Percentiles rank a stretch among this genome's conserved stretches.
phyloP scores from a whole-genome alignment of 495 filamentous ascomycete species.

The Chaetomidium leptoderma region DNA sequence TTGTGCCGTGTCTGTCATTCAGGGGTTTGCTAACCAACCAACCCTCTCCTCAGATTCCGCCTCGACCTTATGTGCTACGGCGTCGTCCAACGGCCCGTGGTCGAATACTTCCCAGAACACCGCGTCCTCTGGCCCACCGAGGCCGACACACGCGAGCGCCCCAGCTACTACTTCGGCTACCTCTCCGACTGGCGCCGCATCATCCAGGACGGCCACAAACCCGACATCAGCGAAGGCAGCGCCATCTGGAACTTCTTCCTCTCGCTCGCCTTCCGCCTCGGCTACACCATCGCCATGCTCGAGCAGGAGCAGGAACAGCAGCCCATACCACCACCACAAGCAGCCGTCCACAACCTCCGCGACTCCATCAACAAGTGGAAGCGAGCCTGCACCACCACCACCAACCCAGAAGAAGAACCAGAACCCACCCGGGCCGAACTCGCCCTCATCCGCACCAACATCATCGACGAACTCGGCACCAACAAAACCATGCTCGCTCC shows the following conservation, averaged over 20 bases:
- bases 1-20: not conserved
- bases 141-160: not conserved
- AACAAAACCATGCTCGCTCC: conserved; percentile 30
- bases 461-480: conserved; percentile 26
- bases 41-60: conserved; percentile 21
- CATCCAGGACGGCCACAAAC: not conserved
- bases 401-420: not conserved
- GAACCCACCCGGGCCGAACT: conserved; percentile 9
- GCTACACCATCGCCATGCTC: conserved; percentile 22
- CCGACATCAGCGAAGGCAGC: not conserved
- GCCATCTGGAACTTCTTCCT: conserved; percentile 24
- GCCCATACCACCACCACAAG: not conserved
- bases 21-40: not conserved
- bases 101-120: conserved; percentile 26
- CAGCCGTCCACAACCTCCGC: not conserved
- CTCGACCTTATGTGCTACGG: conserved; percentile 27
- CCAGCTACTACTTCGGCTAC: not conserved
- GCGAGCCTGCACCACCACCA: not conserved
- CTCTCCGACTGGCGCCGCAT: conserved; percentile 12
- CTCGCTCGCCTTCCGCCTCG: conserved; percentile 25
- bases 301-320: not conserved
- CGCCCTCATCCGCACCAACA: conserved; percentile 11
- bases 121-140: conserved; percentile 17
- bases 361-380: conserved; percentile 8
- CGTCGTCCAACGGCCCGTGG: conserved; percentile 19